Percentiles rank a stretch among this genome's conserved stretches.
These are phyloP conservation scores for Eruca vesicaria DNA, from an alignment of 441 rosid species.

Conservation along the genomic window DNA sequence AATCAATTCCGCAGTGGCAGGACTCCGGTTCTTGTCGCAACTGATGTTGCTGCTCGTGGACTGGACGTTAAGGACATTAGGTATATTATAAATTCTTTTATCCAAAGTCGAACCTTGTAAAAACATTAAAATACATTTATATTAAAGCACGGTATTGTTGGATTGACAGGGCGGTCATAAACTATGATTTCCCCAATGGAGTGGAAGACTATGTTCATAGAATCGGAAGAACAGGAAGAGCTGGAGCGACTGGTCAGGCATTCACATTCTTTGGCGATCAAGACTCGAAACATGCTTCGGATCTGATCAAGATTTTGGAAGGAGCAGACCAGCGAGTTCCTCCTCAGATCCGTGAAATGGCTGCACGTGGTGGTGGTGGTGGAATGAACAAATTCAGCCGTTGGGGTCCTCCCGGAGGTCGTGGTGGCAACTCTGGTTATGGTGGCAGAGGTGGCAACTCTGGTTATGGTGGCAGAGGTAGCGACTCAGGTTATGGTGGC, in stretches of 20 bases:
- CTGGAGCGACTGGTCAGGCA: slow-evolving; percentile 95
- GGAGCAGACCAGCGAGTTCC: slow-evolving; percentile 93
- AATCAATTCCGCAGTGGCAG: slow-evolving; percentile 88
- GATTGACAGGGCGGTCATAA: slow-evolving; percentile 31
- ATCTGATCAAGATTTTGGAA: slow-evolving; percentile 85
- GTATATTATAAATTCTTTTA: slow-evolving; percentile 32
- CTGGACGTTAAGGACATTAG: slow-evolving; percentile 97
- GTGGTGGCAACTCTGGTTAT: slow-evolving; percentile 35
- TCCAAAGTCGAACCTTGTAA: neutral
- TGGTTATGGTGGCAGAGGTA: neutral
- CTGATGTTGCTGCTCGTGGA: slow-evolving; percentile 99
- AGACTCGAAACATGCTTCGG: slow-evolving; percentile 90
- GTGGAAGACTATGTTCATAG: slow-evolving; percentile 98
- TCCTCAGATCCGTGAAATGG: slow-evolving; percentile 80
- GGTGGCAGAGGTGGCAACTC: slow-evolving; percentile 13
- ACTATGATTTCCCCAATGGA: slow-evolving; percentile 95
- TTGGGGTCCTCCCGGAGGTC: slow-evolving; percentile 67
- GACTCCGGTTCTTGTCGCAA: slow-evolving; percentile 95
- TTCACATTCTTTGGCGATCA: slow-evolving; percentile 86
- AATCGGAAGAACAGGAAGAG: slow-evolving; percentile 99
- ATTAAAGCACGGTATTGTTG: neutral
- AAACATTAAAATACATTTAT: neutral
- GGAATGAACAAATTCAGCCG: slow-evolving; percentile 67
- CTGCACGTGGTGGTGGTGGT: slow-evolving; percentile 85
- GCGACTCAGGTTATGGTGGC: neutral